These are phyloP conservation scores for Podila minutissima DNA, from an alignment of 192 early-diverging fungal species.

Conservation along the genomic window DNA sequence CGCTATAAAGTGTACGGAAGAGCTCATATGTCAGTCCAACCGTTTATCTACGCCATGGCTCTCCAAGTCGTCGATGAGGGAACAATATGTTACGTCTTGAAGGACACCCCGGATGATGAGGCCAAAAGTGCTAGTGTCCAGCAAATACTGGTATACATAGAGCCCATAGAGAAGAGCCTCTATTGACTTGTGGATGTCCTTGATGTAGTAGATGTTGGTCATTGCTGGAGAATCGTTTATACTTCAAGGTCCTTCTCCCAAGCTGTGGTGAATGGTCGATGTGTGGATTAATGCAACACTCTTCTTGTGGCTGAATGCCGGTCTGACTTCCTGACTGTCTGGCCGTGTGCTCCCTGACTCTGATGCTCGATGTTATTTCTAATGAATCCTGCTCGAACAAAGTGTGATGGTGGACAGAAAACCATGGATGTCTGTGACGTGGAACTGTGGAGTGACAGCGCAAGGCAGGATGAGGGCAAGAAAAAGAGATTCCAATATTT, in stretches of 20 bases:
- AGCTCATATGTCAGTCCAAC: not conserved
- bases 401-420: too few species aligned
- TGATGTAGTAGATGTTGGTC: constrained; percentile 25
- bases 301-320: too few species aligned
- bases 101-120: constrained; percentile 21
- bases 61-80: too few species aligned
- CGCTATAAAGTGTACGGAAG: constrained; percentile 9
- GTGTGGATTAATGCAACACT: not conserved
- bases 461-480: too few species aligned
- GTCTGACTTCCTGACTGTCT: too few species aligned
- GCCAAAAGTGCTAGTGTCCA: constrained; percentile 44
- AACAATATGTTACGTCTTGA: constrained; percentile 29
- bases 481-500: too few species aligned
- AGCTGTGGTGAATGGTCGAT: not conserved
- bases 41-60: not conserved
- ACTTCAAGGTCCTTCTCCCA: not conserved
- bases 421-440: too few species aligned
- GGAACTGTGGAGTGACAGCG: too few species aligned
- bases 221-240: constrained; percentile 3
- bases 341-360: too few species aligned
- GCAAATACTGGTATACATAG: constrained; percentile 39
- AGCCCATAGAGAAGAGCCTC: constrained; percentile 33
- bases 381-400: too few species aligned
- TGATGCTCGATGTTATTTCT: too few species aligned
- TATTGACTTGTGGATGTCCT: constrained; percentile 44